Percentiles rank a stretch among this genome's conserved stretches.
phyloP scores from a whole-genome alignment of 805 yeast genomes.

The Candida maesae region DNA sequence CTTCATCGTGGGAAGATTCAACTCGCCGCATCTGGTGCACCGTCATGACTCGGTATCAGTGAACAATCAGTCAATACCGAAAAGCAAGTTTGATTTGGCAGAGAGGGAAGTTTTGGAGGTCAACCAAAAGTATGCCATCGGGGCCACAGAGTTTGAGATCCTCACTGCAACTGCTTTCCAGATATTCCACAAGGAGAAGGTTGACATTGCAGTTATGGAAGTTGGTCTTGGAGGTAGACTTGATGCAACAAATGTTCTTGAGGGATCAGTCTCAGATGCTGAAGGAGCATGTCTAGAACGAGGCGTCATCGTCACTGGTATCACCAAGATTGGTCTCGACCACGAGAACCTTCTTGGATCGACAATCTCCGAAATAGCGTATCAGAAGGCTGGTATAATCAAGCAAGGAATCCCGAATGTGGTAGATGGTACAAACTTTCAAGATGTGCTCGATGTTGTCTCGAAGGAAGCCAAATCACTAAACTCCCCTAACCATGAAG shows the following conservation, averaged over 20 bases:
- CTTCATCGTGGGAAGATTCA: constrained; percentile 69
- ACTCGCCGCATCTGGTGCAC: constrained; percentile 79
- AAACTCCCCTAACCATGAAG: constrained; percentile 28
- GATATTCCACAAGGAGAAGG: constrained; percentile 55
- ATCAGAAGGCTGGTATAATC: constrained; percentile 84
- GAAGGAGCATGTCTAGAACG: constrained; percentile 12
- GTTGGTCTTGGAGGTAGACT: constrained; percentile 90
- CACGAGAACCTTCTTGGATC: constrained; percentile 77
- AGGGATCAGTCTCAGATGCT: constrained; percentile 21
- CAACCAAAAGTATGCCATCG: constrained; percentile 41
- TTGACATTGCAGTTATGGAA: constrained; percentile 81
- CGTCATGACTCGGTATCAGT: constrained; percentile 75
- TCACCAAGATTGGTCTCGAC: constrained; percentile 83
- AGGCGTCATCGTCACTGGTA: constrained; percentile 60
- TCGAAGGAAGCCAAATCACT: constrained; percentile 31
- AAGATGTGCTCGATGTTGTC: constrained; percentile 47
- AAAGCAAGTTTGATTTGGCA: constrained; percentile 40
- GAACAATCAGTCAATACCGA: constrained; percentile 52
- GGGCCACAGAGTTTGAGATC: constrained; percentile 86
- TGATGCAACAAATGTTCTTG: constrained; percentile 83
- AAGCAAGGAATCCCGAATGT: constrained; percentile 54
- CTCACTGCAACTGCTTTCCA: constrained; percentile 83
- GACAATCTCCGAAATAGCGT: constrained; percentile 61
- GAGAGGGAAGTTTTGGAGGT: constrained; percentile 38
- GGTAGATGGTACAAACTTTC: constrained; percentile 64